These are phyloP conservation scores for Calonectria honghensis DNA, from an alignment of 2,329 filamentous ascomycete genomes.

Conservation along the genomic window DNA sequence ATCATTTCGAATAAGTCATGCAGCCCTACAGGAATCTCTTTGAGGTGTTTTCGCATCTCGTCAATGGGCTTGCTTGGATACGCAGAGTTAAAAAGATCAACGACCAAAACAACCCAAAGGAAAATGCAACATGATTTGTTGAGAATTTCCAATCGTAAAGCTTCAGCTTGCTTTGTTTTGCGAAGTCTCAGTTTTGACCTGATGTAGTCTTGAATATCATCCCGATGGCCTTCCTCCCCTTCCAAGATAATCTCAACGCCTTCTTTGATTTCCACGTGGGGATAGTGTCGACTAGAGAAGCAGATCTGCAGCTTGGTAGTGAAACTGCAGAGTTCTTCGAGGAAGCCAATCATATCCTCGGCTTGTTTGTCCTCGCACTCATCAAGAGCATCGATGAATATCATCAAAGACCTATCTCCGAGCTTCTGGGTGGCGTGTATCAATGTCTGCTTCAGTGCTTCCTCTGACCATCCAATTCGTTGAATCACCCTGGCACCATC, in stretches of 20 bases:
- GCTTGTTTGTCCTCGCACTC: neutral
- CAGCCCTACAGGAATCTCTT: neutral
- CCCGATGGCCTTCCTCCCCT: neutral
- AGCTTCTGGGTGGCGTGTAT: neutral
- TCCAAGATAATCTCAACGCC: neutral
- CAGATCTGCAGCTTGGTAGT: neutral
- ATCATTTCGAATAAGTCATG: neutral
- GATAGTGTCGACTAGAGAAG: neutral
- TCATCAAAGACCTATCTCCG: neutral
- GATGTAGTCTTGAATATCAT: neutral
- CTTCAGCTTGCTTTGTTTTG: neutral
- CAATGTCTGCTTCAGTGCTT: neutral
- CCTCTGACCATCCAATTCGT: neutral
- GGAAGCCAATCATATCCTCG: neutral
- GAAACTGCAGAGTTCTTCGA: neutral
- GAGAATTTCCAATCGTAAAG: neutral
- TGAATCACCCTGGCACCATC: neutral
- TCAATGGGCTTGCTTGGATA: neutral
- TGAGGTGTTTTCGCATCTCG: neutral
- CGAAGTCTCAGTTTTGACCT: neutral
- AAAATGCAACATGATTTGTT: neutral
- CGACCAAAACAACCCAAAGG: neutral
- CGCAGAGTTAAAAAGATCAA: neutral
- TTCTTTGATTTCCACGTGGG: neutral
- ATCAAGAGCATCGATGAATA: neutral